Base-by-base conservation (phyloP, 768 basidiomycete species). In the Russula olivacea region DNA sequence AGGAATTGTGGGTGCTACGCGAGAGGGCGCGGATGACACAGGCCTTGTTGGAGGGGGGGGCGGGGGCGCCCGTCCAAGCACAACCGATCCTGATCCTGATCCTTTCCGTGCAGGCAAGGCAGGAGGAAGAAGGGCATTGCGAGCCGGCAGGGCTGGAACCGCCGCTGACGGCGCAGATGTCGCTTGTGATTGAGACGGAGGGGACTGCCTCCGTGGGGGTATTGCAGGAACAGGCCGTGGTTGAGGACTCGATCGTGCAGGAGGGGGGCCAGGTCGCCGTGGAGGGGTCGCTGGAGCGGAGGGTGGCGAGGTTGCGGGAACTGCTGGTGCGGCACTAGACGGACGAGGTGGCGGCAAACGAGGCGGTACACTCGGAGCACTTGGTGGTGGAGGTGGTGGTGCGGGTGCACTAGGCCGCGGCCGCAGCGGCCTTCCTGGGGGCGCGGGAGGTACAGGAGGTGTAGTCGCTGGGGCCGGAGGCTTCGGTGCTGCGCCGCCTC, bases 251-350 rank as follows among this genome's bases (percentile, higher is more conserved):
- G 50, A 74, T 54, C 55, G 73, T n/a, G 70, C 59, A 58, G 68
- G 65, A 59, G 68, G 66, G 52, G 76, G 71, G 32, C 68, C 58
- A 9, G 80, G 77, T 17, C 72, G 74, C 2, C 71, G 57, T 41
- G 81, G 79, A 12, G 78, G 59, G 7, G 64, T 61, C 73, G 47
- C 81, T 76, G 49, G 78, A n/a, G 72, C 28, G 5, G 48, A 64
- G 1, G 61, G 65, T 17, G 71, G 66, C 17, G 73, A 66, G 10
- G 58, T 52, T 14, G 62, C 62, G 30, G 71, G 69, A 34, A 70
- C 68, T 41, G 73, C 36, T 6, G 76, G 74, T 0, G 71, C 69
- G 11, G 69, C 71, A 55, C 82, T 79, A 25, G 76, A 61, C 28
- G 77, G 75, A 14, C 72, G 68, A 10, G 71, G 63, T 8, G 72